Evolutionary conservation across 2,329 filamentous ascomycete genomes (phyloP), one percentile per base, ranked within the genome.

Genomic region (Pseudogymnoascus pannorum): DNA sequence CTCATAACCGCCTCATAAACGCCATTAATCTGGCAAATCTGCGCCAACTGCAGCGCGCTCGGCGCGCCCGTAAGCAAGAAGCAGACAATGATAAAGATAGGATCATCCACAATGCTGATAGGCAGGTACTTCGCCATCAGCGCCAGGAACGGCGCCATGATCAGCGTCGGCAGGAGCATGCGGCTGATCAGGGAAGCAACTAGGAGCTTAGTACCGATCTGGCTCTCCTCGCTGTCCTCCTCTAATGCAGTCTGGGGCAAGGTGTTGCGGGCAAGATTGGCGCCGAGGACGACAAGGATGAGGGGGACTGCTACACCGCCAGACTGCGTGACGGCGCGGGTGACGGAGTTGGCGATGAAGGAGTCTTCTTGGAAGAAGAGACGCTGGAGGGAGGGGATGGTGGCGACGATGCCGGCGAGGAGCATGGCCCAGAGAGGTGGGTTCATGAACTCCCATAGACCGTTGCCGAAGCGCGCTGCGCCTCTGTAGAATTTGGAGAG

Each of bases 401-500:
- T 96, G 2, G 94, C 94, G 5, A 99, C 89, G 58, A 96, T 76
- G 51, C 97, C 87, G n/a, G 94, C 91, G 38, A 87, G 79, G 33
- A 97, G 78, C 94, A 99, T 97, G 29, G 94, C 92, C 92, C 92
- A 97, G 24, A 99, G 85, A 0, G 94, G 94, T 42, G 94, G 93
- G 75, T 97, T 97, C 93, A 99, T 97, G 74, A 97, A 96, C 57
- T 89, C 88, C 89, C 89, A 94, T 11, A 92, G 72, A 59, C 92
- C 92, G 57, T 75, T 76, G 67, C 83, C 75, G 67, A 90, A 87
- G 64, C 73, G 82, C 73, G 67, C 68, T 29, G 76, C 60, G 42
- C 73, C 75, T 31, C 70, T 73, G 48, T 73, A 76, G 16, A 76
- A 65, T 22, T 72, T 76, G 8, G 76, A 73, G 3, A 86, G 69